Percentiles rank a stretch among this genome's conserved stretches.
Conservation (phyloP, 345 rosid genomes). For the Lepidium didymum region DNA sequence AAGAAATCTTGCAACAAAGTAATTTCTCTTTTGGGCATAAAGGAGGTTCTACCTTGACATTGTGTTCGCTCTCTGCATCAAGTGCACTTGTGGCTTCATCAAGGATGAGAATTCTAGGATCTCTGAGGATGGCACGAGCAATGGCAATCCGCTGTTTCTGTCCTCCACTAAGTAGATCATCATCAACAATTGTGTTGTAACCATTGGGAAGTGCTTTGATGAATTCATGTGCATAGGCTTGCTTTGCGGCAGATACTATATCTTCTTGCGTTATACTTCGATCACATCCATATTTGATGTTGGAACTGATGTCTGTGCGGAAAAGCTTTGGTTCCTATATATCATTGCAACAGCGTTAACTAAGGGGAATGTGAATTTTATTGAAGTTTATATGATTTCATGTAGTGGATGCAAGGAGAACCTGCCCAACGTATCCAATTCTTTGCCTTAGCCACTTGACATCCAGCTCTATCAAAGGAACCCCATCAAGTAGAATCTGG, state of each 20-base stretch:
- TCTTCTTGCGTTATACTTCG: conserved; percentile 60
- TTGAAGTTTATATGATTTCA: background rate
- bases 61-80: conserved; percentile 98
- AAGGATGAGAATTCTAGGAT: conserved; percentile 78
- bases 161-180: conserved; percentile 96
- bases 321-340: conserved; percentile 92
- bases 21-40: background rate
- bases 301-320: conserved; percentile 80
- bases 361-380: background rate
- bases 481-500: conserved; percentile 83
- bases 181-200: conserved; percentile 78
- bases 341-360: background rate
- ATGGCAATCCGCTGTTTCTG: conserved; percentile 98
- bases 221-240: conserved; percentile 90
- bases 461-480: conserved; percentile 69
- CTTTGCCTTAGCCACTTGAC: conserved; percentile 82
- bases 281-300: conserved; percentile 80
- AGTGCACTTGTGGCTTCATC: conserved; percentile 97
- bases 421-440: conserved; percentile 95
- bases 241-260: conserved; percentile 85
- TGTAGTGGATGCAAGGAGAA: conserved; percentile 15
- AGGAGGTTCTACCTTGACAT: conserved; percentile 53
- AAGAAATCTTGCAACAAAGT: background rate
- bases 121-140: conserved; percentile 94
- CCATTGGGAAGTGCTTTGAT: conserved; percentile 79